Base-by-base conservation (phyloP, 257 asterid genomes). In the Perilla frutescens region DNA sequence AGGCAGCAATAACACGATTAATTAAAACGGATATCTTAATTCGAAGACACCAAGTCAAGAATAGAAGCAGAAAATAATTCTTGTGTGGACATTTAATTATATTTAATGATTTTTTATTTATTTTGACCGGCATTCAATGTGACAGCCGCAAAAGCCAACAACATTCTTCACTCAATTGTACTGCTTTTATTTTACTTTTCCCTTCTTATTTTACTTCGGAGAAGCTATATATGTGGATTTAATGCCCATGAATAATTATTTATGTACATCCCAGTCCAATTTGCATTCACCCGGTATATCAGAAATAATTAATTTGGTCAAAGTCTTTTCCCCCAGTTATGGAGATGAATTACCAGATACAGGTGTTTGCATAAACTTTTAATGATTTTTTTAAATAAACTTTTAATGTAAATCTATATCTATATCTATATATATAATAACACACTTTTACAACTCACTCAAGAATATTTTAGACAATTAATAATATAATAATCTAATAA, bases 41-140 rank as follows among this genome's bases (percentile, higher is more conserved):
- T 20, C 26, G 34, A 74, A 62, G 69, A 40, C 43, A 48, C 49
- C 81, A 76, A 53, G 72, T 80, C 79, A 71, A 60, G 11, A 54
- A 73, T n/a, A 40, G 60, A 39, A 40, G 57, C 40, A 55, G 66
- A 62, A 8, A 66, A 7, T 15, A 75, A 67, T 67, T 53, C 34
- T 61, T 7, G 40, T 15, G n/a, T 60, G 56, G 73, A 54, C 69
- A 71, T 53, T 76, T 47, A 63, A 59, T 55, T 13, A 69, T 6
- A 62, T 47, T 53, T 64, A 75, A 49, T 29, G 61, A 5, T 34
- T 7, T 73, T 63, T 76, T 73, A 69, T 57, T 79, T 29, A 43
- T 68, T 64, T 76, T 79, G 76, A 73, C 77, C 73, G 47, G 44
- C 60, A 79, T 70, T 76, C 62, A 79, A 76, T 65, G 63, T 76